These are phyloP conservation scores for Tephrocybe sp. DNA, from an alignment of 768 basidiomycete species.

Conservation along the genomic window DNA sequence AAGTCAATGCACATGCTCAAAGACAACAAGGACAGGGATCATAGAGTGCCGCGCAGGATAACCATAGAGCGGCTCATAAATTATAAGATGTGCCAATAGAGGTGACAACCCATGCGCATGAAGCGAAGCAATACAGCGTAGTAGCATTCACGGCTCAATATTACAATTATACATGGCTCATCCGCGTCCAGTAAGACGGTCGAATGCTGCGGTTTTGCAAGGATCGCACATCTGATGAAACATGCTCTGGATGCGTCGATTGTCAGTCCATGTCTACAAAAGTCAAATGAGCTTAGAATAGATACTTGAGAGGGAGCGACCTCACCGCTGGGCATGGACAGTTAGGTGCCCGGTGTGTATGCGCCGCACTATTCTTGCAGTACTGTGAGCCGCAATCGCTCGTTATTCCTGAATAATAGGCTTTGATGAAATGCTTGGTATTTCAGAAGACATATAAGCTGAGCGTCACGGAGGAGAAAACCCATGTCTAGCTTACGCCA, in stretches of 20 bases:
- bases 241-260: conserved; percentile 58
- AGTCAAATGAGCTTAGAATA: neutral
- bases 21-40: too few relatives aligned
- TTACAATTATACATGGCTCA: neutral
- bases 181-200: conserved; percentile 18
- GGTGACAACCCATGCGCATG: too few relatives aligned
- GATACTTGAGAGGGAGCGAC: neutral
- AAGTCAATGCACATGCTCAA: neutral
- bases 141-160: neutral
- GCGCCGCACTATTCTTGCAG: conserved; percentile 55
- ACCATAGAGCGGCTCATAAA: too few relatives aligned
- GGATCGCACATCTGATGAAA: conserved; percentile 63
- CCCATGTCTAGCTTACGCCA: conserved; percentile 29
- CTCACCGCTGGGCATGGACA: conserved; percentile 51
- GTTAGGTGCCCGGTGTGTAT: conserved; percentile 58
- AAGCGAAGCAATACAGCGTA: conserved; percentile 7
- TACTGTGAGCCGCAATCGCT: conserved; percentile 49
- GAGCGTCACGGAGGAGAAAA: conserved; percentile 8
- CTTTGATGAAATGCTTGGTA: conserved; percentile 57
- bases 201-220: conserved; percentile 42
- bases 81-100: too few relatives aligned
- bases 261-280: conserved; percentile 38
- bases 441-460: conserved; percentile 4
- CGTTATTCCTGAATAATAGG: conserved; percentile 60
- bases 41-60: too few relatives aligned